Base-by-base conservation (phyloP, 73 alveolate species). In the Breviolum minutum region DNA sequence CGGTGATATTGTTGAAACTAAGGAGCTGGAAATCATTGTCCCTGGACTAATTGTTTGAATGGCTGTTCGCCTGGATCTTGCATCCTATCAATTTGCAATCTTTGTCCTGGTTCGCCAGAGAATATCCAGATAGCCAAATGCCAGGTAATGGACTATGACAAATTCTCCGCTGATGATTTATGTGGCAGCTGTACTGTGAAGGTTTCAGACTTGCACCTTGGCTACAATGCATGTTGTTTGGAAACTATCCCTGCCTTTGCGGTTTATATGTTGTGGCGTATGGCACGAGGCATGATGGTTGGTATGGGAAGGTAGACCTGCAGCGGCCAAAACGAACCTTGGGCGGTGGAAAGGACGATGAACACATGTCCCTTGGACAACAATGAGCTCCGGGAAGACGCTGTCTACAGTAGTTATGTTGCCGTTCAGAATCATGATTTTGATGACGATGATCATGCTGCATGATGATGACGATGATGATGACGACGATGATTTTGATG, bases 151-250 rank as follows among this genome's bases (percentile, higher is more conserved):
- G 98, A 92, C 71, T 80, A 92, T 16, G 98, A 92, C 98, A 92
- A 92, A 84, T 92, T 92, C 90, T 92, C 98, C 5, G 98, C 98
- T 10, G 98, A 92, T 74, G 98, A 92, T 61, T 22, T 92, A 66
- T 92, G 98, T 74, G 98, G 98, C 66, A 92, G 98, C 90, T 92
- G 98, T 89, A 74, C 98, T 14, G 90, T 92, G 68, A 92, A 92
- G 80, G 90, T 92, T 60, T 26, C 98, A 10, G 98, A 92, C 89
- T 62, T 92, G 98, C 73, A 19, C 26, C 98, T 92, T 63, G 80
- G 11, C 88, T 12, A 30, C 48, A 73, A 6, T 26, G 7, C 27
- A 8, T 60, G 61, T 5, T n/a, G 82, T 29, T 62, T 17, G 26
- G 0, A n/a, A 17, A 2, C 12, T 24, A 68, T 6, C 22, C 68